Base-by-base conservation (phyloP, 129 eudicot species). In the carrot (Daucus carota) region DNA sequence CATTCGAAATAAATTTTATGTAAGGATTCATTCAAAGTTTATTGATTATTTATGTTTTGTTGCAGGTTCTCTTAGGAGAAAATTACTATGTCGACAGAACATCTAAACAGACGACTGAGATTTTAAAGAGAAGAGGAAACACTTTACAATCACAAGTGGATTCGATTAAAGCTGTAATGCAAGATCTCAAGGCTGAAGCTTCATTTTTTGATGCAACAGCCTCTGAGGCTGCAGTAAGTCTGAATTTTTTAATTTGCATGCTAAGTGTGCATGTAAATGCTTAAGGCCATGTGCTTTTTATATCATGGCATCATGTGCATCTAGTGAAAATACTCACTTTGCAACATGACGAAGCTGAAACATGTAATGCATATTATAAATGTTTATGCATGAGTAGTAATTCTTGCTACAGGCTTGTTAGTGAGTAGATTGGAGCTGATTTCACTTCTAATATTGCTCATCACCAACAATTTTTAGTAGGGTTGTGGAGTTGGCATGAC, bases 11-110 rank as follows among this genome's bases (percentile, higher is more conserved):
- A n/a, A 22, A n/a, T 54, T 54, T 26, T 52, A n/a, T 54, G 26
- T 2, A 29, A 12, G 40, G 6, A 31, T 63, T 22, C 40, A 1
- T 4, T 29, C 15, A 42, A 76, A 45, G 45, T 43, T 79, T 74
- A 77, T 34, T 70, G 59, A 66, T 38, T 60, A 72, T 63, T 34
- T 72, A 42, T 26, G 48, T 79, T 70, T 57, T 44, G 38, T 8
- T 83, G 73, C 85, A 94, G 98, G 98, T 94, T 70, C 88, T 94
- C 29, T 59, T 94, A 47, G 98, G 98, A 54, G 98, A 89, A 83
- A 90, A 90, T 54, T 87, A 94, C 79, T 91, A 85, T 63, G 97
- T 91, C 33, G 97, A 91, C 41, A 89, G 98, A 86, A 87, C 98
- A 77, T 82, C 97, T 29, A 94, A 91, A 77, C 98, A 94, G 82